A percentile compares a stretch with the other conserved stretches of the same genome.
Evolutionary conservation across 208 protist genomes (phyloP).

Genomic region (Trypanosoma vivax): DNA sequence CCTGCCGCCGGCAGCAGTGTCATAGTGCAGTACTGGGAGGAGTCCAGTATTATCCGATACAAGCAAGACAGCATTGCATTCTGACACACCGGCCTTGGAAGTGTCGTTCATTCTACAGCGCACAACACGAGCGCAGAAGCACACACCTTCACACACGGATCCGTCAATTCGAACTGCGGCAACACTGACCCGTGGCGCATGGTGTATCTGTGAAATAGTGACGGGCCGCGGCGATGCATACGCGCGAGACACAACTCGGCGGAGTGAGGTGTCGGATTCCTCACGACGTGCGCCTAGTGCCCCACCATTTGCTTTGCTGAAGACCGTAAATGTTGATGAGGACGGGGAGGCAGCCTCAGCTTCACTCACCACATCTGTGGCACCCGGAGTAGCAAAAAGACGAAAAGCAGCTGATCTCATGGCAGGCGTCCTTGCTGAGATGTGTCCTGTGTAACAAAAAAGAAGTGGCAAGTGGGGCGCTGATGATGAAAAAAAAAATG

Average conservation of each 20-base stretch:
- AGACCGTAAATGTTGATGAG: not conserved
- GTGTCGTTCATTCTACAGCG: slow-evolving; percentile 14
- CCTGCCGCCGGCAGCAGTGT: not conserved
- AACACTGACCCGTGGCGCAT: slow-evolving; percentile 27
- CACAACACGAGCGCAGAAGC: slow-evolving; percentile 43
- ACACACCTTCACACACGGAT: slow-evolving; percentile 25
- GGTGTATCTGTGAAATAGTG: slow-evolving; percentile 5
- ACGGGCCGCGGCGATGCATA: slow-evolving; percentile 7
- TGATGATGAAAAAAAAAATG: slow-evolving; percentile 10
- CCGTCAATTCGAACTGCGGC: slow-evolving; percentile 36
- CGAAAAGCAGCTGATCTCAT: slow-evolving; percentile 20
- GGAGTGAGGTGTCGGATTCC: not conserved
- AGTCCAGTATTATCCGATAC: slow-evolving; percentile 25
- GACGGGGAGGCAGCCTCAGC: not conserved
- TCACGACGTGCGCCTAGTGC: not conserved
- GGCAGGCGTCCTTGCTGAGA: not conserved
- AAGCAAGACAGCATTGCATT: slow-evolving; percentile 21
- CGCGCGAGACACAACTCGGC: not conserved
- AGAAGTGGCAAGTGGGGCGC: not conserved
- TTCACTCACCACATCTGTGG: not conserved
- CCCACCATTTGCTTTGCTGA: not conserved
- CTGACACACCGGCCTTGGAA: slow-evolving; percentile 11
- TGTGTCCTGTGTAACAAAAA: not conserved
- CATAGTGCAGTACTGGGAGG: slow-evolving; percentile 24
- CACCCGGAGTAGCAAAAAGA: slow-evolving; percentile 2